Base-by-base conservation (phyloP, 805 yeast species). In the Torulaspora gathmanii region DNA sequence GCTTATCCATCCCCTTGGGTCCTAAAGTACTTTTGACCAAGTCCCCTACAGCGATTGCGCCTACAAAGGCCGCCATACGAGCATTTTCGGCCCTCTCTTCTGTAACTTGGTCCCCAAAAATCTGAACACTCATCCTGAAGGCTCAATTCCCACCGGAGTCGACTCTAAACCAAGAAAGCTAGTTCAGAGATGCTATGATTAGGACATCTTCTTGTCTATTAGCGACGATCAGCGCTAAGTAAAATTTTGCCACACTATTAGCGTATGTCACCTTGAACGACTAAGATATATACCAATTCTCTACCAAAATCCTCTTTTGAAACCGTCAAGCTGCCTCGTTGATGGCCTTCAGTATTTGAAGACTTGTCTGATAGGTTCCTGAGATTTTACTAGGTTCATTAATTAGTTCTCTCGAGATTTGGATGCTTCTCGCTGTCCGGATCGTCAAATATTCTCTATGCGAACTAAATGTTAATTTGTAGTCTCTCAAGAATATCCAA, bases 21-120 rank as follows among this genome's bases (percentile, higher is more conserved):
- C 99, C 99, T 53, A 93, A 72, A 2, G 99, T 84, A 25, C 88
- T 79, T 68, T 91, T 91, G 37, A 91, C 99, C 50, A 93, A 75
- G 67, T 93, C 99, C 42, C 99, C 99, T 28, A 93, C 99, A 33
- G 99, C 99, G 63, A 93, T 91, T 54, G 99, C 99, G 39, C 99
- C 99, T 9, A 93, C 95, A 67, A 93, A 93, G 2, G 99, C 88
- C 5, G 96, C 86, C 72, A 91, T 74, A 73, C 99, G 89, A 43
- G 99, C 99, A 69, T 91, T 90, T 69, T 93, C 99, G 36, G 93
- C 99, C 61, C 97, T 80, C 70, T 91, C 99, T 70, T 91, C 99
- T 5, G 93, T 85, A 44, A 91, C 98, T 68, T 91, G 96, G 65
- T 93, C 98, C 51, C 96, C 95, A 70, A 93, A 88, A 63, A 91